phyloP scores from a whole-genome alignment of 306 rosid genomes.

The Astragalus membranaceus region DNA sequence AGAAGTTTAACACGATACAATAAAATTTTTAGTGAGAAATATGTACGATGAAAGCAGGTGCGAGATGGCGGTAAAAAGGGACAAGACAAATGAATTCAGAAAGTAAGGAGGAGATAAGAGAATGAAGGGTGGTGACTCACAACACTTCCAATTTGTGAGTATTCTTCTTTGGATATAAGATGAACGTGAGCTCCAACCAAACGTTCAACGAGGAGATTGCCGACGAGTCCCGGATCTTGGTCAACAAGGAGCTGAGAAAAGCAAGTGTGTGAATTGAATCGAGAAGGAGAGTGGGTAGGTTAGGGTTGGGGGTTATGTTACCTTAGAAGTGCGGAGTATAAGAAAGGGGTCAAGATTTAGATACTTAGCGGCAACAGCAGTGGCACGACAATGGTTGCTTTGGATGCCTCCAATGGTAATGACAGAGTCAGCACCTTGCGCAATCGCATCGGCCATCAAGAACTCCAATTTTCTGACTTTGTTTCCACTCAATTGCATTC shows the following conservation, averaged over 20 bases:
- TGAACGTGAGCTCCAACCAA: conserved; percentile 78
- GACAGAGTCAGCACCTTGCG: conserved; percentile 71
- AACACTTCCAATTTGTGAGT: conserved; percentile 63
- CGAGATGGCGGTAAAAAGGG: too few species aligned
- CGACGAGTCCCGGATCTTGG: conserved; percentile 77
- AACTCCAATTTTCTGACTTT: conserved; percentile 91
- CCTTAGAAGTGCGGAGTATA: conserved; percentile 77
- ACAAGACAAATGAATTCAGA: background rate
- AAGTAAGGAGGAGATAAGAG: background rate
- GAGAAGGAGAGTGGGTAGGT: background rate
- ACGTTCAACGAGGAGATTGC: conserved; percentile 90
- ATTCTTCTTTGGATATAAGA: conserved; percentile 77
- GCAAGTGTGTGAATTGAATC: background rate
- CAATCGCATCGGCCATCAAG: conserved; percentile 82
- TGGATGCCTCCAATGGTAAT: conserved; percentile 87
- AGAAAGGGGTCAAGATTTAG: conserved; percentile 75
- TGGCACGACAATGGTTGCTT: conserved; percentile 96
- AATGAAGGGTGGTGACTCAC: conserved; percentile 29
- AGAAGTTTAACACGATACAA: background rate
- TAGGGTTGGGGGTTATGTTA: background rate
- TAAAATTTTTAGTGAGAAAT: background rate
- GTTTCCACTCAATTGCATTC: conserved; percentile 94
- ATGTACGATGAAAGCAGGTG: background rate
- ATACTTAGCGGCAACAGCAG: conserved; percentile 92
- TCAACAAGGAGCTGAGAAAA: conserved; percentile 44